Percentiles rank a stretch among this genome's conserved stretches.
Evolutionary conservation across 352 stramenopile species (phyloP).

Genomic region (Phytophthora meadii): DNA sequence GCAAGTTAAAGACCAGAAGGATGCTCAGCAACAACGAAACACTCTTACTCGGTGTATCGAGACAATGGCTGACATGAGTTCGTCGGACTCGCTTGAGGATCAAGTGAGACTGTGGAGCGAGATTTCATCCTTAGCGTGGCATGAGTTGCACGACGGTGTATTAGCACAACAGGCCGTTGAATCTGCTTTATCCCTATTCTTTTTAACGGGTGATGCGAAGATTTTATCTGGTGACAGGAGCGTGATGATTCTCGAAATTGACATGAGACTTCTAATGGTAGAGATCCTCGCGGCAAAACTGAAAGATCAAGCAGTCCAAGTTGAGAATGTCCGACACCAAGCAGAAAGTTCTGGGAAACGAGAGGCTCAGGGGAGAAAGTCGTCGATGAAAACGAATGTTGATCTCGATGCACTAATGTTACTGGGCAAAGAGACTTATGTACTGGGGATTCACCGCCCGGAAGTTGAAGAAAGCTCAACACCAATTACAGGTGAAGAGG

Average conservation of each 20-base stretch:
- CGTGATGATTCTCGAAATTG: slow-evolving; percentile 59
- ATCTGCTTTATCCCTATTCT: slow-evolving; percentile 50
- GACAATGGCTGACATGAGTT: slow-evolving; percentile 24
- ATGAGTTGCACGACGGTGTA: slow-evolving; percentile 41
- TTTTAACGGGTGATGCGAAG: slow-evolving; percentile 28
- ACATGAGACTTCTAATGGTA: slow-evolving; percentile 54
- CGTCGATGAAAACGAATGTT: background rate
- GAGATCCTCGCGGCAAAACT: slow-evolving; percentile 55
- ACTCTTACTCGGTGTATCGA: slow-evolving; percentile 35
- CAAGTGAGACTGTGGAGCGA: slow-evolving; percentile 56
- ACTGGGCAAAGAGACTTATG: slow-evolving; percentile 33
- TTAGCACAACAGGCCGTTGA: slow-evolving; percentile 39
- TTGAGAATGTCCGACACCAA: slow-evolving; percentile 17
- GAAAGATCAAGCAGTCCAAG: slow-evolving; percentile 32
- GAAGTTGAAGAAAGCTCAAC: slow-evolving; percentile 1
- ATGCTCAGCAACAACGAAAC: slow-evolving; percentile 38
- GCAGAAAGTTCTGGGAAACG: slow-evolving; percentile 11
- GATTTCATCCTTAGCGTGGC: slow-evolving; percentile 54
- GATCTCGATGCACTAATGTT: slow-evolving; percentile 31
- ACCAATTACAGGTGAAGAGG: background rate
- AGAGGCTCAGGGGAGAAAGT: background rate
- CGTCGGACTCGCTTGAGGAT: slow-evolving; percentile 4
- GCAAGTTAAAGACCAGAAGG: slow-evolving; percentile 74
- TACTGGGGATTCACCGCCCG: slow-evolving; percentile 47
- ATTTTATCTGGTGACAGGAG: slow-evolving; percentile 51